Evolutionary conservation across 768 basidiomycete genomes (phyloP).

Genomic region (Leccinum sublutescens): DNA sequence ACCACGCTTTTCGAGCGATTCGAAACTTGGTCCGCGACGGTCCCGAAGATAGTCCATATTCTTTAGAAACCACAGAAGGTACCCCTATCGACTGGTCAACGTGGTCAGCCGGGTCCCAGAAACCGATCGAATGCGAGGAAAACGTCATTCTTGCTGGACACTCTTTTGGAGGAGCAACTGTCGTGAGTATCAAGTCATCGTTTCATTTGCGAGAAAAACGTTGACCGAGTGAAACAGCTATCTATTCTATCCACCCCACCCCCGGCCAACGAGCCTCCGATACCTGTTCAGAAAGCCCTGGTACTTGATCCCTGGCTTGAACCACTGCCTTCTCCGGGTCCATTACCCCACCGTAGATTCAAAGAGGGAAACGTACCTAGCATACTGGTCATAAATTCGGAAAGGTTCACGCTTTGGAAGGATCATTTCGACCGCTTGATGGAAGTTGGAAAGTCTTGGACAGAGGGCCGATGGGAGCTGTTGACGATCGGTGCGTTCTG

Average conservation of each 20-base stretch:
- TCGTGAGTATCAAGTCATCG: conserved; percentile 35
- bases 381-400: conserved; percentile 72
- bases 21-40: conserved; percentile 44
- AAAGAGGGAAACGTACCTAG: conserved; percentile 28
- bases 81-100: conserved; percentile 37
- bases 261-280: conserved; percentile 36
- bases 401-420: conserved; percentile 77
- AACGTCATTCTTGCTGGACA: conserved; percentile 48
- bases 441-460: conserved; percentile 56
- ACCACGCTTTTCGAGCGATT: conserved; percentile 61
- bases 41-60: conserved; percentile 19
- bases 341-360: conserved; percentile 20
- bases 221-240: conserved; percentile 37
- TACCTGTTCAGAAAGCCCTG: conserved; percentile 59
- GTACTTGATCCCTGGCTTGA: conserved; percentile 86
- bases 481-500: conserved; percentile 47
- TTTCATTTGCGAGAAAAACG: background rate
- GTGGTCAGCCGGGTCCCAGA: conserved; percentile 36
- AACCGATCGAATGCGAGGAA: conserved; percentile 34
- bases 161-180: conserved; percentile 56
- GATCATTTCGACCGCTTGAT: conserved; percentile 63
- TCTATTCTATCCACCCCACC: conserved; percentile 54
- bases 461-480: conserved; percentile 41
- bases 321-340: conserved; percentile 62
- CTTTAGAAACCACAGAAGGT: conserved; percentile 40